phyloP scores from a whole-genome alignment of 2,329 filamentous ascomycete genomes.

The Colletotrichum sp. region DNA sequence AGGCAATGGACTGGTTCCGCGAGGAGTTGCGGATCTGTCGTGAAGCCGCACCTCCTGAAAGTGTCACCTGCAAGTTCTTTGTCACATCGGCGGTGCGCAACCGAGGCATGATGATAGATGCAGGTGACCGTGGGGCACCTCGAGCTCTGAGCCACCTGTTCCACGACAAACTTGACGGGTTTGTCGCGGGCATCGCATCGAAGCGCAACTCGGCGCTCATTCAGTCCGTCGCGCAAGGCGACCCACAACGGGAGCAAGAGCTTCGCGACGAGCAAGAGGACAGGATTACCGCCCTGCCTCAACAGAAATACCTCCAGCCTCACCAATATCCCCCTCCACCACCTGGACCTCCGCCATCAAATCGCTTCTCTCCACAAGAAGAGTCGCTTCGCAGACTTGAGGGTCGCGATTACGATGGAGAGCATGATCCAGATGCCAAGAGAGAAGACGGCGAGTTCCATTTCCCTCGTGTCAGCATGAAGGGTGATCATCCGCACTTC shows the following conservation, averaged over 20 bases:
- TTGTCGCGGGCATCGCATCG: conserved; percentile 84
- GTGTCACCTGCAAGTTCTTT: conserved; percentile 93
- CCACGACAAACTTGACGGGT: conserved; percentile 86
- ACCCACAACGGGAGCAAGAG: conserved; percentile 79
- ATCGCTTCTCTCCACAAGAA: conserved; percentile 40
- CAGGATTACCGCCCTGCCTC: conserved; percentile 80
- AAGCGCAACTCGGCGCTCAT: conserved; percentile 88
- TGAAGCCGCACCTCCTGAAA: conserved; percentile 85
- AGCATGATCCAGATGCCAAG: conserved; percentile 42
- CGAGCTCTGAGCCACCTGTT: conserved; percentile 76
- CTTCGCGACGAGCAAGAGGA: conserved; percentile 85
- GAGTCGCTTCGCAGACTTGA: conserved; percentile 56
- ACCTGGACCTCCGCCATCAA: conserved; percentile 32
- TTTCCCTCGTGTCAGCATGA: conserved; percentile 58
- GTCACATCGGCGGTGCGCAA: conserved; percentile 78
- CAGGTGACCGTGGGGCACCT: conserved; percentile 51
- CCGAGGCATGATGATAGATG: conserved; percentile 26
- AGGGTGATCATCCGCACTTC: conserved; percentile 59
- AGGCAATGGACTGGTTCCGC: conserved; percentile 97
- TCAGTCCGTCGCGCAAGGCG: conserved; percentile 78
- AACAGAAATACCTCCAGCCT: conserved; percentile 66
- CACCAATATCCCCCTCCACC: conserved; percentile 40
- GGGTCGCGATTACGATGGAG: conserved; percentile 47
- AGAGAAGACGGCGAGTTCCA: conserved; percentile 52
- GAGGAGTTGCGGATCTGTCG: conserved; percentile 92